These are phyloP conservation scores for Epichloe gansuensis DNA, from an alignment of 2,329 filamentous ascomycete species.

Conservation along the genomic window DNA sequence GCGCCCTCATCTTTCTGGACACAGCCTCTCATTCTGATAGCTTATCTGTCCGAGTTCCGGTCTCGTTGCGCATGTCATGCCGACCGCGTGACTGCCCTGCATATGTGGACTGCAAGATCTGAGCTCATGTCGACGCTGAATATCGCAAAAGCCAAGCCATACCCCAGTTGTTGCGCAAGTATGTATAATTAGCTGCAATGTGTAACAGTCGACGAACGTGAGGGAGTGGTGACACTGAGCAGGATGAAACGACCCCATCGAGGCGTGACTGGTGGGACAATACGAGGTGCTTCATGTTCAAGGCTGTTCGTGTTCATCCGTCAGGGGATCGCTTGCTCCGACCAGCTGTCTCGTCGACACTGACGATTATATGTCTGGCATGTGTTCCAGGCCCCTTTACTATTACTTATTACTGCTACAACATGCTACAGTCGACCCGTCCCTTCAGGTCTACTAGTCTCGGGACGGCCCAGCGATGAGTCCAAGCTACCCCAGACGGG, in stretches of 20 bases:
- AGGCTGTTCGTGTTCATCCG: no score
- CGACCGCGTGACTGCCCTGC: background rate
- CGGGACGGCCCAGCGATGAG: conserved; percentile 1
- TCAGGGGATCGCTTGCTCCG: no score
- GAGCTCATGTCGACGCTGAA: background rate
- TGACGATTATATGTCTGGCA: background rate
- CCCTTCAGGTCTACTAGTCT: background rate
- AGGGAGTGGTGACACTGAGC: no score
- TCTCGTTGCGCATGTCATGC: background rate
- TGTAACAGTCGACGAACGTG: background rate
- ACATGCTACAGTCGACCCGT: background rate
- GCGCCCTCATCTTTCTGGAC: background rate
- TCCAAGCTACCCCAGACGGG: background rate
- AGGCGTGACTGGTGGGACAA: no score
- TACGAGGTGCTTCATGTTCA: no score
- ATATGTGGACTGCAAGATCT: background rate
- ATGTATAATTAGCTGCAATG: background rate
- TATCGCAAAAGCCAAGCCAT: background rate
- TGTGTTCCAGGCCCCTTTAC: background rate
- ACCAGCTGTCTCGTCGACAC: no score
- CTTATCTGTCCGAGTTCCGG: background rate
- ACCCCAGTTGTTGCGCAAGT: background rate
- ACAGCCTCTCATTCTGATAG: background rate
- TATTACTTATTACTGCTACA: background rate
- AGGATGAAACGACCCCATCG: no score